phyloP scores from a whole-genome alignment of 495 filamentous ascomycete species.

The Evernia prunastri region DNA sequence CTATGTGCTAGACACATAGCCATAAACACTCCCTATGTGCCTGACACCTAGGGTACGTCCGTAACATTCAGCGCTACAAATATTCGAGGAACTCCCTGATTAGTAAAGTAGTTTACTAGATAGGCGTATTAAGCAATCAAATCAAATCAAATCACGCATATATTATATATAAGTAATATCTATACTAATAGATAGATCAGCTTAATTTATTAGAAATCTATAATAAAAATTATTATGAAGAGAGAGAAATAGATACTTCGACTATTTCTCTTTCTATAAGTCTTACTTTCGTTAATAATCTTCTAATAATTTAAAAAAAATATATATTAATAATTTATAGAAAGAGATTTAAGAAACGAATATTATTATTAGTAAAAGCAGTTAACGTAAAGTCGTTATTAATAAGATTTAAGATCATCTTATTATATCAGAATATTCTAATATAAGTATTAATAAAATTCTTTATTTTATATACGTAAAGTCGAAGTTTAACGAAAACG shows the following conservation, averaged over 20 bases:
- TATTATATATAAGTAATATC: no score
- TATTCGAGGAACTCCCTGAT: no score
- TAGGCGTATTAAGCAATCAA: no score
- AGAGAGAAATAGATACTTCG: background rate
- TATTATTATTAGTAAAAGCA: background rate
- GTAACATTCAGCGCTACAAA: no score
- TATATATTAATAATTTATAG: background rate
- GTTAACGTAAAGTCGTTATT: background rate
- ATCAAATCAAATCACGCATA: no score
- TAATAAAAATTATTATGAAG: background rate
- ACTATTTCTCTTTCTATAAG: background rate
- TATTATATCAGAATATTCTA: background rate
- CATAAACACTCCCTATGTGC: no score
- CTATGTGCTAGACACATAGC: no score
- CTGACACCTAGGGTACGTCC: no score
- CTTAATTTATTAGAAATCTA: no score
- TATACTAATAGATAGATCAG: no score
- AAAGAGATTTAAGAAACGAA: background rate
- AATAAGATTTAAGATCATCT: background rate
- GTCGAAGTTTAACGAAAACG: background rate
- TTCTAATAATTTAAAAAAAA: background rate
- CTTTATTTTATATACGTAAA: background rate
- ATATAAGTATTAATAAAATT: background rate
- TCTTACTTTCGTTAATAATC: background rate
- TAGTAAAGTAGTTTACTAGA: no score